Base-by-base conservation (phyloP, 2,329 filamentous ascomycete genomes). In the Aspergillus pseudonomiae region DNA sequence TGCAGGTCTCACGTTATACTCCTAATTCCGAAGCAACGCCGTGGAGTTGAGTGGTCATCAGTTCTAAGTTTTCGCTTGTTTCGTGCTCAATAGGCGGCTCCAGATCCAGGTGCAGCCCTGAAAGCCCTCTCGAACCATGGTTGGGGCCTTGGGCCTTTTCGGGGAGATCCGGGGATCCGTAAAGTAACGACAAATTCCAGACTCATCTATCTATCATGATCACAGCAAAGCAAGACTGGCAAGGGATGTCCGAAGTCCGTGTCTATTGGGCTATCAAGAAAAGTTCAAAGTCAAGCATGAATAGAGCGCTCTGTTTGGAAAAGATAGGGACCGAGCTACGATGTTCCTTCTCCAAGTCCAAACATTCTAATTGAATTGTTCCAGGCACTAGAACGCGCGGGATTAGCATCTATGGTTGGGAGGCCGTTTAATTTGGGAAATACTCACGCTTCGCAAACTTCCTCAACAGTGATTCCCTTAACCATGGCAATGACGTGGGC, bases 401-500 rank as follows among this genome's bases (percentile, higher is more conserved):
- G 7, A 60, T 75, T 66, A 78, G 72, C 68, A 65, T 12, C n/a
- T 30, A 43, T 39, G n/a, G 36, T 28, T 19, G 58, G 26, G 16
- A 21, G 32, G 11, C 7, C 32, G 4, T 14, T 6, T 6, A 21
- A n/a, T 52, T 30, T 4, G 48, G 41, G 16, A 14, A 45, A 53
- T 21, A 84, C 86, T 80, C 79, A 88, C 75, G 89, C 90, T 79
- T 97, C 93, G 73, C 89, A 92, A 24, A 99, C 90, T 74, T 94
- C 90, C 73, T 96, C 89, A 0, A 96, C 85, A 4, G 84, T 79
- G 4, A 97, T 83, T 0, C 86, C 92, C 78, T 97, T 97, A 67
- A 98, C 90, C 48, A 85, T 88, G 1, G 95, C 94, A 67, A 99
- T 89, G 58, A 94, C 92, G 76, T 90, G 89, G n/a, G 93, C 95